Base-by-base conservation (phyloP, 441 rosid species). In the Erysimum cheiri region DNA sequence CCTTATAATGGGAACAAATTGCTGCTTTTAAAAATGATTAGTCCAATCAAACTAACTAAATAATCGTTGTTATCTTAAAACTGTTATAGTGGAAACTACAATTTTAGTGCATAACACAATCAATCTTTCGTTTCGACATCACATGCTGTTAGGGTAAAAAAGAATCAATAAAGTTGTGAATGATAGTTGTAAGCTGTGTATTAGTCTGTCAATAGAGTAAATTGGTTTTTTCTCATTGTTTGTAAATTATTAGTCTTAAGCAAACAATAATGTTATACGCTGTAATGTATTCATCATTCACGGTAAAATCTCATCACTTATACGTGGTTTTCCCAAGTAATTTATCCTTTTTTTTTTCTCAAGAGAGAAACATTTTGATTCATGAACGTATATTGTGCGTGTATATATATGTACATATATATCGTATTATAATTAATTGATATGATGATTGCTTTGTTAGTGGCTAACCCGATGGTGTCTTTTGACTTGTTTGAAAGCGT, bases 391-490 rank as follows among this genome's bases (percentile, higher is more conserved):
- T 54, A 13, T 6, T 48, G 36, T 17, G 53, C 14, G 19, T 31
- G 12, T 7, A 41, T n/a, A 22, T 24, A 8, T n/a, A 9, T 12
- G 32, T 32, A 13, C 1, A 43, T 43, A 17, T 4, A 40, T 22
- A 22, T 22, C 22, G 9, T 6, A 43, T 19, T 26, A 22, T 50
- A 58, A 39, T 31, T 49, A 32, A 10, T 15, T 55, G 32, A 32
- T 41, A 32, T 66, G 48, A 59, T 73, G 47, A 54, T 52, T 41
- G 44, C 67, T 73, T 59, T 58, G 19, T 59, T 64, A 73, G 26
- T 67, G 40, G 72, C 57, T 66, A 73, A 67, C 69, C 35, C 10
- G 32, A 26, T 73, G 62, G 72, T 73, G 77, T 67, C 72, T 67
- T 33, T 50, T 59, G 63, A 52, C 50, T 54, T 43, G 56, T 33